Conservation (phyloP, 345 rosid genomes). For the Murraya koenigii region DNA sequence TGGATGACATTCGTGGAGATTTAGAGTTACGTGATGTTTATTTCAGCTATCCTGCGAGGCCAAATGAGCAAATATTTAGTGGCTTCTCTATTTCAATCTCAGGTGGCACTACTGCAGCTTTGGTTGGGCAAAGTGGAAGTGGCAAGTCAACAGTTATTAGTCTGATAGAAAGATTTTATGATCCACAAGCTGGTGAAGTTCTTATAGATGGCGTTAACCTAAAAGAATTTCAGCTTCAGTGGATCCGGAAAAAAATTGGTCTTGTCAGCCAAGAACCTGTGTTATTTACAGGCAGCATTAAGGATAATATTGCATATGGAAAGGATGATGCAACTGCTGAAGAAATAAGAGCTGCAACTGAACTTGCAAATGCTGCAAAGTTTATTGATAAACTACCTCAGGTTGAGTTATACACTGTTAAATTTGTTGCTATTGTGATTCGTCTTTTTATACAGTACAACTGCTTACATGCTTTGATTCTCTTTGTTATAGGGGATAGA, state of each 20-base stretch:
- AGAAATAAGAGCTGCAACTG: constrained; percentile 65
- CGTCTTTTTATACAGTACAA: not conserved
- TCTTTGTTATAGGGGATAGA: constrained; percentile 52
- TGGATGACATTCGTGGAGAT: constrained; percentile 65
- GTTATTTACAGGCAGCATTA: constrained; percentile 63
- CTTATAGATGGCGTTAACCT: constrained; percentile 64
- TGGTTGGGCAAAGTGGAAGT: constrained; percentile 91
- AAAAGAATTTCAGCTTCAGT: constrained; percentile 66
- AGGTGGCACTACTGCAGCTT: constrained; percentile 65
- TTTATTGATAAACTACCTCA: constrained; percentile 76
- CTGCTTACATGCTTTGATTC: not conserved
- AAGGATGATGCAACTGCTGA: constrained; percentile 70
- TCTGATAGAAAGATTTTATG: constrained; percentile 78
- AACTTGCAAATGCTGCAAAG: constrained; percentile 74
- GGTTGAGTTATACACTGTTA: constrained; percentile 20
- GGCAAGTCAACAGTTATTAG: constrained; percentile 84
- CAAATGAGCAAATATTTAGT: constrained; percentile 57
- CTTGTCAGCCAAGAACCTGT: constrained; percentile 89
- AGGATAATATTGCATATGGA: constrained; percentile 71
- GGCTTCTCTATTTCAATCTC: constrained; percentile 68
- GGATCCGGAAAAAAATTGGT: constrained; percentile 76
- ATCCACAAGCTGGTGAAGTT: constrained; percentile 66
- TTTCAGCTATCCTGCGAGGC: constrained; percentile 81
- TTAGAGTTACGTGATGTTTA: constrained; percentile 60
- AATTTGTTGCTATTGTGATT: not conserved